Evolutionary conservation across 73 alveolate genomes (phyloP), one percentile per base, ranked within the genome.

Genomic region (Urostyla sp.): DNA sequence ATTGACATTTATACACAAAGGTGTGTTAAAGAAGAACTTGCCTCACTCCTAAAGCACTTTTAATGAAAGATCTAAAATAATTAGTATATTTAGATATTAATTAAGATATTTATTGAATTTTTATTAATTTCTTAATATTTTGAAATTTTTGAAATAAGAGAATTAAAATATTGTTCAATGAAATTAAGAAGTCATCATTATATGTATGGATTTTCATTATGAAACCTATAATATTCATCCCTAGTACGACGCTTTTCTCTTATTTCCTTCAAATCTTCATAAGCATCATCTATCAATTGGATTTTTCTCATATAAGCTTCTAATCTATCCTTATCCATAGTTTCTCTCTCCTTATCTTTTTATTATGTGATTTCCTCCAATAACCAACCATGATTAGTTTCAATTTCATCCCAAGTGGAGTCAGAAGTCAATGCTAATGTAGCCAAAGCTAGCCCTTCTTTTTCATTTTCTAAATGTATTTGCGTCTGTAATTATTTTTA

Each of bases 181-280:
- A n/a, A n/a, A n/a, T n/a, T n/a, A n/a, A n/a, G n/a, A n/a, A n/a
- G n/a, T n/a, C n/a, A n/a, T n/a, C n/a, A n/a, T n/a, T n/a, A n/a
- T n/a, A n/a, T n/a, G n/a, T n/a, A n/a, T n/a, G n/a, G n/a, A n/a
- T n/a, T n/a, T n/a, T n/a, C n/a, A n/a, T n/a, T n/a, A n/a, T n/a
- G n/a, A n/a, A n/a, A n/a, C n/a, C n/a, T n/a, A n/a, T n/a, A n/a
- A n/a, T n/a, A n/a, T n/a, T n/a, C n/a, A n/a, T n/a, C 52, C 52
- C 10, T 40, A 40, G 52, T 40, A 16, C 16, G 15, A 16, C 52
- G 15, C 52, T 11, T 40, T 11, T n/a, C n/a, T n/a, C n/a, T n/a
- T n/a, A n/a, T n/a, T 6, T 69, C 83, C 30, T 48, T 69, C 5
- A 49, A 21, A 49, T 69, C 83, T 28, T 69, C 83, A 49, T 46